Evolutionary conservation across 2,329 filamentous ascomycete genomes (phyloP), one percentile per base, ranked within the genome.

Genomic region (Colletotrichum magnum): DNA sequence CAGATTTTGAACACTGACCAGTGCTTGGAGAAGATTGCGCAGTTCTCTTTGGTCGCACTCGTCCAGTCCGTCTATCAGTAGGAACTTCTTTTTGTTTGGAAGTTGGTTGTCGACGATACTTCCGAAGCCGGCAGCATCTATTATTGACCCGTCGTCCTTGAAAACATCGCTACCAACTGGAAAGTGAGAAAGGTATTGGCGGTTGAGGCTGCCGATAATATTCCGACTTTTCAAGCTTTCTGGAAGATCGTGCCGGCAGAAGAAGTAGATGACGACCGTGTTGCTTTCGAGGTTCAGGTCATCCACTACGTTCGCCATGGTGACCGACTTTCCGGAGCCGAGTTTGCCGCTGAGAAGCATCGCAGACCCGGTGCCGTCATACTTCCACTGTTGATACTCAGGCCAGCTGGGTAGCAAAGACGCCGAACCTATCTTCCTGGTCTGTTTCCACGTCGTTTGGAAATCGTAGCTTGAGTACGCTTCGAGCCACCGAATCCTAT

Each of bases 241-340:
- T 2, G 65, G 36, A 1, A 75, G 72, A 12, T 81, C 76, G 24
- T 79, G 64, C 0, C 75, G 72, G 18, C 76, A 79, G 54, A 82
- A 82, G 65, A 82, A 81, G 56, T 78, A 80, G 6, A 50, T 50
- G 0, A 74, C 74, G 3, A 79, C 72, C 2, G 57, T 7, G 16
- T 13, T n/a, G 6, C 26, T 4, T 41, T 39, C 9, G 0, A 80
- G 70, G 47, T 77, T 75, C 2, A 83, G 52, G 50, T 83, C 78
- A 56, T 81, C 78, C 0, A 85, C 75, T 0, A 85, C 77, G 58
- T 84, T 85, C 2, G 83, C 82, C 4, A 85, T 54, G 7, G 81
- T 58, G 1, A 85, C 82, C 0, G 84, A 84, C 64, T 85, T 85
- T 0, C 83, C 83, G 0, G 79, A 80, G 1, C 83, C 83, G 1